Evolutionary conservation across 257 asterid species (phyloP), one percentile per base, ranked within the genome.

Genomic region (Lycium ferocissimum): DNA sequence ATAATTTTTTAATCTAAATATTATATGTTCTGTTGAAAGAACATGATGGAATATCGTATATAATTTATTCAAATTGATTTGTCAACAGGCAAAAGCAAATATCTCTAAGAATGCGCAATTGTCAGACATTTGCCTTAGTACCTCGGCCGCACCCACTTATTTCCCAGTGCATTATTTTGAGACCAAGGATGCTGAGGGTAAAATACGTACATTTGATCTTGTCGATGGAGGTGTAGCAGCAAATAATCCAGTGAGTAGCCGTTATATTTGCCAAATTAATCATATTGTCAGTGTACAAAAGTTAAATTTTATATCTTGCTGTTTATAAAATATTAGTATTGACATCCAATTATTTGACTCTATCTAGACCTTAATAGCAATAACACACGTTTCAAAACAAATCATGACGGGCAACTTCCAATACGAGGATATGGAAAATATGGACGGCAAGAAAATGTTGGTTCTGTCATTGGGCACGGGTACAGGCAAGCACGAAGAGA

Each of bases 181-280:
- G 83, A 91, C 89, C 0, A 87, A 47, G 40, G 93, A 91, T n/a
- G 59, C 85, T 0, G 76, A 63, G 1, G 97, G 97, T 7, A 71
- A 69, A 13, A 56, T 15, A 0, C 88, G 80, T 18, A 82, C 82
- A 0, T 91, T 85, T 62, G 87, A 93, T 86, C 97, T 93, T 57
- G 71, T 93, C 7, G 97, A 93, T 76, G 97, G 97, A 65, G 97
- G 92, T 2, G 89, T 93, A 35, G 92, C 94, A 5, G 95, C 95
- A 7, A 91, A 91, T 71, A 93, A 93, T 89, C 97, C 97, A 2
- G 95, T 93, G 63, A 92, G 92, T 81, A 13, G 10, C 8, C 8
- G 18, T 65, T 26, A 40, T 12, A 11, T 4, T 58, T 37, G 43
- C 10, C 54, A 7, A 75, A 26, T 38, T n/a, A 33, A 65, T 65